phyloP scores from a whole-genome alignment of 306 rosid genomes.

The Gillenia trifoliata region DNA sequence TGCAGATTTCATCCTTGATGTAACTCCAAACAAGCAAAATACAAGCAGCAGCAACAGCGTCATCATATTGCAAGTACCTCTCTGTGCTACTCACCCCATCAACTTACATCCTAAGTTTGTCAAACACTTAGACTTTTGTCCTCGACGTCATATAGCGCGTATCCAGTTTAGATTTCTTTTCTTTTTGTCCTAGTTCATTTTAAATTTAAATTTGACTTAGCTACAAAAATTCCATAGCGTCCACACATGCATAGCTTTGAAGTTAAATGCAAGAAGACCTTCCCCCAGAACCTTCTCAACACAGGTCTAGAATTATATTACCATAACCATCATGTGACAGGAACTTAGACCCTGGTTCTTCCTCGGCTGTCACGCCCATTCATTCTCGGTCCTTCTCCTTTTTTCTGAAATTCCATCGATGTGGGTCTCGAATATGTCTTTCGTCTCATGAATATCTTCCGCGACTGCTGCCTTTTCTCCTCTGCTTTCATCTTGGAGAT shows the following conservation, averaged over 20 bases:
- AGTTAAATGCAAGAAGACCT: not conserved
- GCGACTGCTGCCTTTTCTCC: constrained; percentile 61
- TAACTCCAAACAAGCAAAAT: no score
- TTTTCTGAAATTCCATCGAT: constrained; percentile 46
- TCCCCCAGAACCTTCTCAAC: not conserved
- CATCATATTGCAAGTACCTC: not conserved
- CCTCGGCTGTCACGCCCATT: constrained; percentile 52
- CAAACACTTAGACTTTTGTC: no score
- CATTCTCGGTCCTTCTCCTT: constrained; percentile 23
- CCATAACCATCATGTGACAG: not conserved
- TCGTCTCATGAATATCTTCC: constrained; percentile 35
- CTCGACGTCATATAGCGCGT: not conserved
- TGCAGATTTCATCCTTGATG: no score
- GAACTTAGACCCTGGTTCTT: constrained; percentile 38
- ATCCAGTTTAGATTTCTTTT: not conserved
- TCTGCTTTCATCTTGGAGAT: constrained; percentile 75
- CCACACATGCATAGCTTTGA: not conserved
- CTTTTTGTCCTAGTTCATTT: not conserved
- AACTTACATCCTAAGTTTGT: not conserved
- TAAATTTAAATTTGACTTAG: not conserved
- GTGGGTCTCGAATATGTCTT: constrained; percentile 27
- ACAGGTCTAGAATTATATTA: not conserved
- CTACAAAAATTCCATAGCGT: not conserved
- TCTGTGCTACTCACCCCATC: not conserved
- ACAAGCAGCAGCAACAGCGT: no score